phyloP scores from a whole-genome alignment of 345 rosid species.

The Eucalyptus decipiens region DNA sequence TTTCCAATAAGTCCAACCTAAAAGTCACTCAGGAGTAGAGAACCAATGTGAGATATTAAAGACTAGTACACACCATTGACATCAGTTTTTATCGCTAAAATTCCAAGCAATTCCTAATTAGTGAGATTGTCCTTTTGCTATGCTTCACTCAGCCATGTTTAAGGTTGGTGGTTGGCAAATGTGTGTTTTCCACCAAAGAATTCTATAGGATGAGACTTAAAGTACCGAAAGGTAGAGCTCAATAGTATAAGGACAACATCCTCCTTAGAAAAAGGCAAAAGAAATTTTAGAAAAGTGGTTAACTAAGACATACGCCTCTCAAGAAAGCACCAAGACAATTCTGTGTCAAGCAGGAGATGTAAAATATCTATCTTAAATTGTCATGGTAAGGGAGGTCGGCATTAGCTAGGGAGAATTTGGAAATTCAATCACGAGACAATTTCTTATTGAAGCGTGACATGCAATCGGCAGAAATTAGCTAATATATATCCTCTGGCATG shows the following conservation, averaged over 20 bases:
- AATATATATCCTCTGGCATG: not conserved
- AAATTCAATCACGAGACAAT: not conserved
- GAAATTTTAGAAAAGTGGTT: not conserved
- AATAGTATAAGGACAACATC: not conserved
- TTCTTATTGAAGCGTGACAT: not conserved
- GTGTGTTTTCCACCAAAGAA: not conserved
- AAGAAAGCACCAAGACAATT: not conserved
- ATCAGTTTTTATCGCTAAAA: not conserved
- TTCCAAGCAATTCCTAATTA: not conserved
- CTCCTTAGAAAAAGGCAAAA: not conserved
- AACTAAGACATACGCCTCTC: not conserved
- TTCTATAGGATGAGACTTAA: not conserved
- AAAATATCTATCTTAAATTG: not conserved
- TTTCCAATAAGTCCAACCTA: not conserved
- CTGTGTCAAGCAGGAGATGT: not conserved
- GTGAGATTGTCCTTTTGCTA: not conserved
- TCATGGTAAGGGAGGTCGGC: not conserved
- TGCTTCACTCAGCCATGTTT: not conserved
- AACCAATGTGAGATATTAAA: not conserved
- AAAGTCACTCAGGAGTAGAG: not conserved
- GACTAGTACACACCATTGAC: not conserved
- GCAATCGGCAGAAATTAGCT: not conserved
- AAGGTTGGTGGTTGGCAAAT: not conserved
- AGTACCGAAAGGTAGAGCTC: not conserved
- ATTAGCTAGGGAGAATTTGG: not conserved